Conservation (phyloP, 805 yeast species). For the Ogataea pini region DNA sequence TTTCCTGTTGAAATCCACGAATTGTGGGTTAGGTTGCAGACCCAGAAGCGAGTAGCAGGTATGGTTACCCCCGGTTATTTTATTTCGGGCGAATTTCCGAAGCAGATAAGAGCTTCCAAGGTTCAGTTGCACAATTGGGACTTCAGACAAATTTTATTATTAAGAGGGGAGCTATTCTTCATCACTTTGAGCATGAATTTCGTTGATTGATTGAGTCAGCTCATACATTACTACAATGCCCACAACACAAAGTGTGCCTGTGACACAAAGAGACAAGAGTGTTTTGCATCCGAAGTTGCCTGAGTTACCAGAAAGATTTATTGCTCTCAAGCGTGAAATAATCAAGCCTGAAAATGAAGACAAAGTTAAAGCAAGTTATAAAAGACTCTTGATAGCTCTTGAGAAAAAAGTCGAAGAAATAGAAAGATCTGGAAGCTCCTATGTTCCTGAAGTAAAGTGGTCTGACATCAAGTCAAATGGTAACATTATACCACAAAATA, state of each 20-base stretch:
- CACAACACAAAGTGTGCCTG: background rate
- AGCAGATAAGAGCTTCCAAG: too few species aligned
- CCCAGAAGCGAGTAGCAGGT: too few species aligned
- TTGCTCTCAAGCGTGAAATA: constrained; percentile 20
- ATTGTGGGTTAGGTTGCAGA: too few species aligned
- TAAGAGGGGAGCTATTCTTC: too few species aligned
- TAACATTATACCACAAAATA: constrained; percentile 8
- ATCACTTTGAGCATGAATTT: too few species aligned
- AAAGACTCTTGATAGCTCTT: constrained; percentile 30
- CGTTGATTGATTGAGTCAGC: too few species aligned
- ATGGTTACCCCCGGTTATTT: too few species aligned
- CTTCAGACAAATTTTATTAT: too few species aligned
- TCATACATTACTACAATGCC: background rate
- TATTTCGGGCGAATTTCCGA: constrained; percentile 3
- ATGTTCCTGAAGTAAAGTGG: constrained; percentile 30
- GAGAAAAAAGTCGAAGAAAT: constrained; percentile 26
- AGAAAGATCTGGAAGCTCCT: constrained; percentile 24
- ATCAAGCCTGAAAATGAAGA: constrained; percentile 31
- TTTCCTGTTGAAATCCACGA: background rate
- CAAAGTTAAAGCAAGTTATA: constrained; percentile 34
- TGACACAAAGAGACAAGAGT: background rate
- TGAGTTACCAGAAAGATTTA: constrained; percentile 2
- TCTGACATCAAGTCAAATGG: constrained; percentile 21
- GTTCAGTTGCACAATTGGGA: background rate
- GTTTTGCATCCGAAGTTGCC: background rate